Conservation (phyloP, 148 eudicot genomes). For the Vaccinium corymbosum region DNA sequence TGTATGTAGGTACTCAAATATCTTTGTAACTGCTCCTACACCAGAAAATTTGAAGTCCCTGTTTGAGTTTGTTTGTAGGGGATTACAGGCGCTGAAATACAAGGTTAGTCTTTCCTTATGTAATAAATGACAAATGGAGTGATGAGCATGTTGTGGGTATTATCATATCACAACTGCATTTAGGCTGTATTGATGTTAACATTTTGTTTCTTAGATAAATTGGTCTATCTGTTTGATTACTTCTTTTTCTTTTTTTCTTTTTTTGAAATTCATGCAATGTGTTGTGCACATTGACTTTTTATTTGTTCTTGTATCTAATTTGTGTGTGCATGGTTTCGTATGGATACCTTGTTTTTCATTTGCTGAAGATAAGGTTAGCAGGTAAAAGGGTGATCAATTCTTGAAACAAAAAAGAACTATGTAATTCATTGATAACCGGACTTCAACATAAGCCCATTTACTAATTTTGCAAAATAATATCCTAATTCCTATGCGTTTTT, state of each 20-base stretch:
- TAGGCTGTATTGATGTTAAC: background rate
- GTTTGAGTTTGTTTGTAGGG: slow-evolving; percentile 72
- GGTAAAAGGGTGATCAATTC: background rate
- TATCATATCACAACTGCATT: background rate
- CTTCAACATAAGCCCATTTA: background rate
- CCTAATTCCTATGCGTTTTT: background rate
- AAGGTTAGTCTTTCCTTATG: slow-evolving; percentile 38
- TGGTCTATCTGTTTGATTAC: background rate
- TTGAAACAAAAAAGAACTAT: background rate
- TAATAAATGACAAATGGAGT: background rate
- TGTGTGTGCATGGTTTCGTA: background rate
- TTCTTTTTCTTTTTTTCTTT: background rate
- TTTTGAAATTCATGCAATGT: background rate
- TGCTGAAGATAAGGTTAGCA: background rate
- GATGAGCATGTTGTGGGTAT: background rate
- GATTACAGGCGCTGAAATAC: slow-evolving; percentile 69
- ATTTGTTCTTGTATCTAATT: background rate
- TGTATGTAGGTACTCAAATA: slow-evolving; percentile 69
- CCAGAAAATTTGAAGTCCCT: slow-evolving; percentile 88
- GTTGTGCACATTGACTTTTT: background rate
- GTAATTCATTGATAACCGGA: background rate
- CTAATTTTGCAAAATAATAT: background rate
- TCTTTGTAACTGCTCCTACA: slow-evolving; percentile 86
- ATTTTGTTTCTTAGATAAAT: background rate
- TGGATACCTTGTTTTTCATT: background rate